phyloP scores from a whole-genome alignment of 2,329 filamentous ascomycete species.

The Epichloe bromicola region DNA sequence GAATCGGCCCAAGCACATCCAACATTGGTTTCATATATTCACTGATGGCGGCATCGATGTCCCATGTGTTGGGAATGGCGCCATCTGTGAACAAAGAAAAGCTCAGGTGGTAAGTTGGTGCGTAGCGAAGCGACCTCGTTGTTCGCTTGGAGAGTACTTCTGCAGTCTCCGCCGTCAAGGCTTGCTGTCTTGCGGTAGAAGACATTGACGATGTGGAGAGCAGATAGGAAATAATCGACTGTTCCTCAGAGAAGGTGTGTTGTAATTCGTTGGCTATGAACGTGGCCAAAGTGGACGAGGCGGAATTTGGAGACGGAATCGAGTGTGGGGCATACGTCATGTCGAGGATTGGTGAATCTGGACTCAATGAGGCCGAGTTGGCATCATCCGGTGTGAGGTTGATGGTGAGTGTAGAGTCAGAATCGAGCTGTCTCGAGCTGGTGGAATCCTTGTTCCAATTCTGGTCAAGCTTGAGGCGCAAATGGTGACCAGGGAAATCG shows the following conservation, averaged over 20 bases:
- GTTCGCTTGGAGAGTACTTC: constrained; percentile 55
- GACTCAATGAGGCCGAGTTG: constrained; percentile 50
- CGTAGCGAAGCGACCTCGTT: constrained; percentile 78
- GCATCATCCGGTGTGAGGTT: constrained; percentile 52
- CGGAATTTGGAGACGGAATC: constrained; percentile 51
- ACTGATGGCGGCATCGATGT: constrained; percentile 69
- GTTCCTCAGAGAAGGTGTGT: constrained; percentile 73
- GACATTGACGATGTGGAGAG: constrained; percentile 47
- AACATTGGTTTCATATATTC: constrained; percentile 75
- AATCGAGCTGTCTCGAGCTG: constrained; percentile 25
- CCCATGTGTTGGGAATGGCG: constrained; percentile 72
- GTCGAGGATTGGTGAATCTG: constrained; percentile 59
- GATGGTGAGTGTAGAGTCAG: constrained; percentile 51
- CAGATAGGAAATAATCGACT: constrained; percentile 68
- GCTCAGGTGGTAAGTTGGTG: constrained; percentile 86
- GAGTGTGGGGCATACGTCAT: constrained; percentile 63
- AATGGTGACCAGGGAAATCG: constrained; percentile 72
- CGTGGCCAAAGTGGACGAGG: constrained; percentile 59
- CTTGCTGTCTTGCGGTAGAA: constrained; percentile 31
- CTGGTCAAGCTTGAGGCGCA: constrained; percentile 37
- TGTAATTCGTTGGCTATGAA: constrained; percentile 71
- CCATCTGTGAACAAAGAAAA: constrained; percentile 87
- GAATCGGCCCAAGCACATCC: constrained; percentile 65
- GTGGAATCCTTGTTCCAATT: constrained; percentile 7
- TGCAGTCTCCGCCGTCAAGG: constrained; percentile 35